phyloP scores from a whole-genome alignment of 305 asterid species.

The Caryopteris hybrid region DNA sequence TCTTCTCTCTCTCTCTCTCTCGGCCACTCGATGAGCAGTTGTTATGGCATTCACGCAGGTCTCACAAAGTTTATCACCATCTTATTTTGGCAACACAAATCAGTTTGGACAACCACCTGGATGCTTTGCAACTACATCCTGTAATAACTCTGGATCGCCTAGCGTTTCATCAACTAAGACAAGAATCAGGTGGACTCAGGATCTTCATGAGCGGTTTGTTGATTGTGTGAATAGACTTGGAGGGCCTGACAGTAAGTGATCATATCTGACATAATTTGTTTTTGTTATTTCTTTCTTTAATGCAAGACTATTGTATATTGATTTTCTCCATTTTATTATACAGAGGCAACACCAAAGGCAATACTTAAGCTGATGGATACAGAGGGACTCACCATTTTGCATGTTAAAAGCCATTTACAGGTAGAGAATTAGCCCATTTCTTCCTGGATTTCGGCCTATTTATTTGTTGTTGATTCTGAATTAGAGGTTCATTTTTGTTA shows the following conservation, averaged over 20 bases:
- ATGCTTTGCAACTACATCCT: constrained; percentile 17
- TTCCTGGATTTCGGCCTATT: background rate
- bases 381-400: constrained; percentile 76
- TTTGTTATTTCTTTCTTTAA: background rate
- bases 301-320: background rate
- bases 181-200: constrained; percentile 81
- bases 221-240: constrained; percentile 78
- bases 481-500: background rate
- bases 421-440: constrained; percentile 21
- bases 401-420: constrained; percentile 95
- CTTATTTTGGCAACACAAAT: constrained; percentile 27
- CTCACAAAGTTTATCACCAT: constrained; percentile 24
- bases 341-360: constrained; percentile 94
- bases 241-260: constrained; percentile 78
- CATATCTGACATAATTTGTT: background rate
- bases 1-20: background rate
- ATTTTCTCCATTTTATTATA: background rate
- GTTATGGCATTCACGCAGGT: constrained; percentile 19
- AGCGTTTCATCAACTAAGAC: constrained; percentile 41
- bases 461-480: background rate
- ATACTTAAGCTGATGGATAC: constrained; percentile 74
- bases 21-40: background rate
- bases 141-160: constrained; percentile 24
- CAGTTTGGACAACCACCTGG: constrained; percentile 25
- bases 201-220: constrained; percentile 83